Conservation (phyloP, 1,284 basidiomycete species). For the Cryptococcus floricola region DNA sequence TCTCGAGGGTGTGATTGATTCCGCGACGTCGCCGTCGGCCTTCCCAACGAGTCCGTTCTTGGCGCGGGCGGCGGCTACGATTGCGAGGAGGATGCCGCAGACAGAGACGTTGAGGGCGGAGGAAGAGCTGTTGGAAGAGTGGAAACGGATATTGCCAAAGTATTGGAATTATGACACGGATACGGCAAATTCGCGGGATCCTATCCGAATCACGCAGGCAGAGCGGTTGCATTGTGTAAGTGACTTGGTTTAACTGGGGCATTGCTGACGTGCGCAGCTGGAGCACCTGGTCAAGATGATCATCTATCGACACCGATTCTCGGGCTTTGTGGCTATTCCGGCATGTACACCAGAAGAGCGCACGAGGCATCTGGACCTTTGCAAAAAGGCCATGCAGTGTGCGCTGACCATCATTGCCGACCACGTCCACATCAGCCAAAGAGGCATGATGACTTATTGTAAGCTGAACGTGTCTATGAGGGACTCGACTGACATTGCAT, state of each 20-base stretch:
- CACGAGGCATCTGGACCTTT: constrained; percentile 45
- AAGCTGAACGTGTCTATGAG: constrained; percentile 7
- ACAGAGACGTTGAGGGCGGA: constrained; percentile 69
- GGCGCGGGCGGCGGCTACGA: constrained; percentile 46
- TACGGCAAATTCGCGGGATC: constrained; percentile 76
- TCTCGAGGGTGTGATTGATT: constrained; percentile 62
- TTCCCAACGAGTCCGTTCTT: constrained; percentile 50
- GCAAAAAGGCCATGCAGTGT: constrained; percentile 59
- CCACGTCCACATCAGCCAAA: constrained; percentile 67
- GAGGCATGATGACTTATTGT: constrained; percentile 91
- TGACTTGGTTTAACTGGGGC: neutral
- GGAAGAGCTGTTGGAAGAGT: constrained; percentile 72
- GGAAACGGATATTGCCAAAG: constrained; percentile 63
- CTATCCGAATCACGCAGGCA: constrained; percentile 79
- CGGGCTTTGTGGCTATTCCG: constrained; percentile 48
- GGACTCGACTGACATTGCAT: neutral
- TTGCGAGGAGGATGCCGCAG: constrained; percentile 44
- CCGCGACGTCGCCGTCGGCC: constrained; percentile 48
- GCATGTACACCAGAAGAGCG: constrained; percentile 47
- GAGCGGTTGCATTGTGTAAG: constrained; percentile 67
- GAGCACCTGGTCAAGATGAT: constrained; percentile 76
- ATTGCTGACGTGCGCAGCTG: constrained; percentile 41
- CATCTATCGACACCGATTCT: constrained; percentile 51
- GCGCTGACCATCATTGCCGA: constrained; percentile 63
- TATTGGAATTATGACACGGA: constrained; percentile 76